phyloP scores from a whole-genome alignment of 2,329 filamentous ascomycete species.

The Fusarium mundagurra region DNA sequence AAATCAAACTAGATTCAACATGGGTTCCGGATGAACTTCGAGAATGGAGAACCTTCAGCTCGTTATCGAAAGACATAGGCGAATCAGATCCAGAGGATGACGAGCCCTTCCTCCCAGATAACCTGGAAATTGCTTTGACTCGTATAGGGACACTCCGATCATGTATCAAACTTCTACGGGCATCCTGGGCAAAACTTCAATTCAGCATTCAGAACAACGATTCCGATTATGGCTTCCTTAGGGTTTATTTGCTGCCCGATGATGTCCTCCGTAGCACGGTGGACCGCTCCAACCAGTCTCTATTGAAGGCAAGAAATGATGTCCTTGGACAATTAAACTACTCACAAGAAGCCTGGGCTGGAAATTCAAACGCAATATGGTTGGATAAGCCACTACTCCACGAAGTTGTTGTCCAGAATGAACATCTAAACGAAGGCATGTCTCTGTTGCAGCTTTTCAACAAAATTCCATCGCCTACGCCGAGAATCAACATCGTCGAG shows the following conservation, averaged over 20 bases:
- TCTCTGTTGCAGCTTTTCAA: slow-evolving; percentile 80
- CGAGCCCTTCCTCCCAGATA: slow-evolving; percentile 14
- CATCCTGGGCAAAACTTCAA: slow-evolving; percentile 57
- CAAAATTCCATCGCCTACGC: slow-evolving; percentile 73
- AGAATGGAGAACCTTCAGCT: slow-evolving; percentile 45
- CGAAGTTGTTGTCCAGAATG: slow-evolving; percentile 37
- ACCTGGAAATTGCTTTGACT: slow-evolving; percentile 46
- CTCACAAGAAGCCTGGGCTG: slow-evolving; percentile 65
- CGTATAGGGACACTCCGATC: slow-evolving; percentile 34
- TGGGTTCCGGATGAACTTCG: slow-evolving; percentile 19
- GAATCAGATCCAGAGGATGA: background rate
- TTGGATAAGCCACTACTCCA: slow-evolving; percentile 11
- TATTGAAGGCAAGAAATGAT: slow-evolving; percentile 57
- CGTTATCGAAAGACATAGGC: slow-evolving; percentile 19
- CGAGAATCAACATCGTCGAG: slow-evolving; percentile 58
- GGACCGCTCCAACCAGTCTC: slow-evolving; percentile 55
- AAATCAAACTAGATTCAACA: slow-evolving; percentile 21
- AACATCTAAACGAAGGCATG: slow-evolving; percentile 49
- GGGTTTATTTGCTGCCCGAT: slow-evolving; percentile 73
- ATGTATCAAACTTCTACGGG: slow-evolving; percentile 47
- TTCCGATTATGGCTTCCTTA: slow-evolving; percentile 48
- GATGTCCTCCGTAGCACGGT: slow-evolving; percentile 67
- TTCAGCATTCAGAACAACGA: slow-evolving; percentile 42
- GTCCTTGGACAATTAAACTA: slow-evolving; percentile 67
- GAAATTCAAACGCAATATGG: slow-evolving; percentile 38